A percentile compares a stretch with the other conserved stretches of the same genome.
Evolutionary conservation across 2,329 filamentous ascomycete genomes (phyloP).

Genomic region (Fusarium marasasianum): DNA sequence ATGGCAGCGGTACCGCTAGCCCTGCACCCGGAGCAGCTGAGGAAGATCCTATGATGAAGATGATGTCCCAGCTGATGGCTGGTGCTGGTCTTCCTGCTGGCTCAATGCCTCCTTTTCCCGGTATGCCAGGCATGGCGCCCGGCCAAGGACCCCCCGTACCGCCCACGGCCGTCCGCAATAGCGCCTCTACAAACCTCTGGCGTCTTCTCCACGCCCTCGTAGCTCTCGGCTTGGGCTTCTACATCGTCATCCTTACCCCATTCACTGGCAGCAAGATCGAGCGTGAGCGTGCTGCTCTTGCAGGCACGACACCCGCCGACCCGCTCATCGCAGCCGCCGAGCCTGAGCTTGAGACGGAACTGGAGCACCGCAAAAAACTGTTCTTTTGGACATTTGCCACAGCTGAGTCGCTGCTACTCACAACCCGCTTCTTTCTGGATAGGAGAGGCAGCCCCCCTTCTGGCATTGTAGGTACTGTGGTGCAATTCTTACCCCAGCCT

Average conservation of each 20-base stretch:
- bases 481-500: constrained; percentile 72
- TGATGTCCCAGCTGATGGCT: constrained; percentile 78
- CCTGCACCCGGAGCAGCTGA: constrained; percentile 33
- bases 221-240: constrained; percentile 74
- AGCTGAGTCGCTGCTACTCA: constrained; percentile 77
- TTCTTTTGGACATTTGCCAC: constrained; percentile 87
- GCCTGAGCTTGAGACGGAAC: constrained; percentile 43
- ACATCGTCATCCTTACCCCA: constrained; percentile 73
- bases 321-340: constrained; percentile 35
- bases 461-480: constrained; percentile 71
- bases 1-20: constrained; percentile 36
- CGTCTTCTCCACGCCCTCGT: constrained; percentile 78
- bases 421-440: constrained; percentile 75
- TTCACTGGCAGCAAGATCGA: constrained; percentile 74
- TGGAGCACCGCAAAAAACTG: constrained; percentile 47
- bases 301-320: constrained; percentile 38
- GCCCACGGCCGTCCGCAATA: constrained; percentile 40
- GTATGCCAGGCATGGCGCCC: constrained; percentile 49
- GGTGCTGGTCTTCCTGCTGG: constrained; percentile 47
- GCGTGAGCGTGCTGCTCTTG: constrained; percentile 57
- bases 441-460: constrained; percentile 64
- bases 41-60: constrained; percentile 62
- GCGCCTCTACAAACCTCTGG: constrained; percentile 66
- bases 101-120: constrained; percentile 48
- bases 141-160: constrained; percentile 45